phyloP scores from a whole-genome alignment of 371 early-diverging fungal species.

The Synchytrium microbalum region DNA sequence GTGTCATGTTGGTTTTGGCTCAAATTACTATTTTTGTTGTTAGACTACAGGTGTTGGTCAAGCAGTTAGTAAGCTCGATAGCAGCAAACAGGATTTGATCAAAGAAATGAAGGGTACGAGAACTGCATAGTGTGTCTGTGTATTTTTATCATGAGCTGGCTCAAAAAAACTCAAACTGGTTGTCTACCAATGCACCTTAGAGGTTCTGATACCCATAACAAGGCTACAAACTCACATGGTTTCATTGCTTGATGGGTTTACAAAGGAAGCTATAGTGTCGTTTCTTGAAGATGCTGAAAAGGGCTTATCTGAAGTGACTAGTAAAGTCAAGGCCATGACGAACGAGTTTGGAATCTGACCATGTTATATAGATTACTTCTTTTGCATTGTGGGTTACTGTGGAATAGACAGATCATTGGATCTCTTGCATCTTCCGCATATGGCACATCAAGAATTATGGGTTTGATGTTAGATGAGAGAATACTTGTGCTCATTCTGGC shows the following conservation, averaged over 20 bases:
- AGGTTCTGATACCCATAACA: not conserved
- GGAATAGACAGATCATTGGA: too few relatives aligned
- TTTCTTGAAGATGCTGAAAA: slow-evolving; percentile 1
- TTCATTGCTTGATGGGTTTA: not conserved
- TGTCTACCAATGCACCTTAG: not conserved
- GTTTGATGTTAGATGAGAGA: too few relatives aligned
- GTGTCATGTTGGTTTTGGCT: too few relatives aligned
- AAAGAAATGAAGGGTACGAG: not conserved
- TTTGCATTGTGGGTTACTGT: too few relatives aligned
- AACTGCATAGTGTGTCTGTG: too few relatives aligned
- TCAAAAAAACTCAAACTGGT: not conserved
- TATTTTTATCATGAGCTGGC: too few relatives aligned
- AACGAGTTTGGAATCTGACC: too few relatives aligned
- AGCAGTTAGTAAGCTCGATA: not conserved
- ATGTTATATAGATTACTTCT: too few relatives aligned
- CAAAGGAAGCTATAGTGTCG: not conserved
- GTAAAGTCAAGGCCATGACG: not conserved
- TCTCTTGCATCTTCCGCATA: too few relatives aligned
- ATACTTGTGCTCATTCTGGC: too few relatives aligned
- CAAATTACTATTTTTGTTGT: not conserved
- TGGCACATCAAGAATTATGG: too few relatives aligned
- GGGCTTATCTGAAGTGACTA: not conserved
- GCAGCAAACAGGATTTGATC: not conserved
- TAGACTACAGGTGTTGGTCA: not conserved
- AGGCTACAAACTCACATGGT: not conserved